Base-by-base conservation (phyloP, 345 rosid genomes). In the Erysimum cheiranthoides region DNA sequence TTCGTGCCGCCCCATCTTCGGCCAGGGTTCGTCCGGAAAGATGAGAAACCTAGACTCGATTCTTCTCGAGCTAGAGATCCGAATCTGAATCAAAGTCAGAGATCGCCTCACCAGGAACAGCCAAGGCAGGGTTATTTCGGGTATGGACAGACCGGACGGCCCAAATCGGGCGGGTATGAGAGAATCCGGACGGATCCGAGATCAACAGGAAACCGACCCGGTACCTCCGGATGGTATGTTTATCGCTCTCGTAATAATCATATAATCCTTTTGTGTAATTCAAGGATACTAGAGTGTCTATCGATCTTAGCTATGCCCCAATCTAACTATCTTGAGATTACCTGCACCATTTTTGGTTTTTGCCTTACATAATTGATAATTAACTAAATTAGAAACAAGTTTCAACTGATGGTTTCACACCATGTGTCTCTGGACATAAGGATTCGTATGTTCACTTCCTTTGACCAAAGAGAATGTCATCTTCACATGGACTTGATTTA, bases 1-100 rank as follows among this genome's bases (percentile, higher is more conserved):
- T 93, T 93, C 45, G 90, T 93, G 58, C 97, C 98, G 32, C 98
- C 98, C 57, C 97, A 93, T 87, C 98, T 93, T 32, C 88, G 98
- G 78, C 98, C 97, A 17, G 96, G 96, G 8, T 90, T 89, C 59
- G 80, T 62, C 8, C 87, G 88, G 6, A 89, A 73, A 68, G 87
- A 91, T 75, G 92, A 86, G 80, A 85, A 69, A 68, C 90, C 87
- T 4, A 82, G 63, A 7, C 75, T 71, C 62, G 61, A 57, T 51
- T 46, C 76, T 45, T 69, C 69, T 6, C 62, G 39, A n/a, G 46
- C 10, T 6, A 52, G 54, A 43, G 66, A 70, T 70, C 64, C 18
- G 25, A 58, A 60, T 58, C 43, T 32, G 31, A 50, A 45, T 65
- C 39, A 47, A 5, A 21, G 5, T 74, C 74, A 46, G 52, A 72